Evolutionary conservation across 2,329 filamentous ascomycete species (phyloP), one percentile per base, ranked within the genome.

Genomic region (Sporothrix mexicana): DNA sequence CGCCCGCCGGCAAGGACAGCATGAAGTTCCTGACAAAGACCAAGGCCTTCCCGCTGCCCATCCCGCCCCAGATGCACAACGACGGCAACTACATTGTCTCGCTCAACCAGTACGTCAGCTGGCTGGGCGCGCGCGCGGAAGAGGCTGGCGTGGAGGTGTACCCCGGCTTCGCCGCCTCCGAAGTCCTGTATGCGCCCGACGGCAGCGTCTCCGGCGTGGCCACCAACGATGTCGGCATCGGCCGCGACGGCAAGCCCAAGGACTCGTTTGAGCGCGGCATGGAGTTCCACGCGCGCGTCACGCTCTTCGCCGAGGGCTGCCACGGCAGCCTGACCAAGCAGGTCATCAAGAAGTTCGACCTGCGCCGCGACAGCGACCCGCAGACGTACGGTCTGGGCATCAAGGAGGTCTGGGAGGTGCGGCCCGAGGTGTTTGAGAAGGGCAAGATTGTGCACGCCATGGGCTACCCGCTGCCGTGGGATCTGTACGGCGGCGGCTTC

Each of bases 41-140:
- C 71, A 85, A 86, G 74, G 85, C 94, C 0, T 89, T 97, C 73
- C 93, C 94, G 6, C 85, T 98, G 70, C 96, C 95, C 0, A 90
- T 91, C 13, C 96, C 96, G 61, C 96, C 96, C 45, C 96, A 98
- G 84, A 99, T 99, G 96, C 90, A 95, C 85, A 99, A 99, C 81
- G 89, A 97, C 79, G 96, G 96, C 77, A 99, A 99, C 83, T 98
- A 97, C 82, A 99, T 99, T 77, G 90, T 99, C 79, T 97, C 93
- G 79, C 84, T 99, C 78, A 98, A 97, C 82, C 93, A 98, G 82
- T 92, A 99, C 79, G 92, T 93, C 73, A 97, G 95, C 83, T 99
- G 96, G 96, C 86, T 99, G 2, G 95, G 93, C 67, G 96, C 98
- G 81, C 90, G 95, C 66, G 96, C 96, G n/a, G 96, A 99, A 83